Evolutionary conservation across 495 filamentous ascomycete genomes (phyloP).

Genomic region (Bathelium albidoporum): DNA sequence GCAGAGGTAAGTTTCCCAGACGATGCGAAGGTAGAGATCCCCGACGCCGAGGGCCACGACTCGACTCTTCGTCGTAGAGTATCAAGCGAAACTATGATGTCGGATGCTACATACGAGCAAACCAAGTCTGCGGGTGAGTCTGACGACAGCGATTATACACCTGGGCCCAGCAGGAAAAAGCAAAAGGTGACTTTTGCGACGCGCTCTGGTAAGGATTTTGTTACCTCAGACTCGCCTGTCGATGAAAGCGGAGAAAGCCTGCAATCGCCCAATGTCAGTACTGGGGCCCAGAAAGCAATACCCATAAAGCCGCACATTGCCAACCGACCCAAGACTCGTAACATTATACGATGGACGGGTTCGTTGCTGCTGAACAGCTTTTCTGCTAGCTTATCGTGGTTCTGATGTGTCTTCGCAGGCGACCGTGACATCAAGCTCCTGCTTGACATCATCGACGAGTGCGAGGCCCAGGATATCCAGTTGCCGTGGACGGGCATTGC

Average conservation of each 20-base stretch:
- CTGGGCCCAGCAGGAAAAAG: background rate
- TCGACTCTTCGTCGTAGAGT: background rate
- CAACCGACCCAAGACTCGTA: background rate
- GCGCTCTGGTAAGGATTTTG: background rate
- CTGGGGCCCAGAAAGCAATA: background rate
- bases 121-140: background rate
- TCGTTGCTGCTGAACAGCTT: background rate
- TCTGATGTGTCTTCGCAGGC: background rate
- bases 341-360: background rate
- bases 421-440: background rate
- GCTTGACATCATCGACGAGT: background rate
- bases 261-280: background rate
- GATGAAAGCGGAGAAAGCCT: background rate
- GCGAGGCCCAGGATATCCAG: background rate
- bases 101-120: background rate
- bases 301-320: background rate
- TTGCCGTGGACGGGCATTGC: background rate
- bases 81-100: background rate
- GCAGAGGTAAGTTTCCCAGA: no score
- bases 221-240: background rate
- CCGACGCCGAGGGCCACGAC: no score
- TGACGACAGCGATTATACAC: background rate
- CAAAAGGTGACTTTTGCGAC: background rate
- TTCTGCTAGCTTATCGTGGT: background rate
- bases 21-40: no score